These are phyloP conservation scores for Zymoseptoria tritici DNA, from an alignment of 2,329 filamentous ascomycete genomes.

Conservation along the genomic window DNA sequence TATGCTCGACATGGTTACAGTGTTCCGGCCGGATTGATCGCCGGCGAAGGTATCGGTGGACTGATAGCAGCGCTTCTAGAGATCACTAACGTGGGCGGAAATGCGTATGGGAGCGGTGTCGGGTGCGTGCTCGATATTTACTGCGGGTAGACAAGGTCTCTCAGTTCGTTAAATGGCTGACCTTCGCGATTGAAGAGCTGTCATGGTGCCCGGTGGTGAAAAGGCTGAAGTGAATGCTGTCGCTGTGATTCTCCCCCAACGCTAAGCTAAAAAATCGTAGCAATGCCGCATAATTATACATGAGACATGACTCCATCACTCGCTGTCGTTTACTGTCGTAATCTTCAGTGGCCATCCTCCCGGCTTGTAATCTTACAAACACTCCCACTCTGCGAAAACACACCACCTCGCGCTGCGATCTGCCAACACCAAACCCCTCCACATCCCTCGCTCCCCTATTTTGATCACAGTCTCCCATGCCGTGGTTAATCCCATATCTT, in stretches of 20 bases:
- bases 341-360: neutral
- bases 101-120: constrained; percentile 31
- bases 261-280: neutral
- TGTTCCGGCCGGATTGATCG: too few species aligned
- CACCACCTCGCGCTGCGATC: constrained; percentile 82
- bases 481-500: constrained; percentile 60
- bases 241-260: neutral
- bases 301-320: neutral
- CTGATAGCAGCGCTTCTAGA: constrained; percentile 15
- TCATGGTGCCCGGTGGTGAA: too few species aligned
- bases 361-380: constrained; percentile 30
- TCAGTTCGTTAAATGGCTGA: too few species aligned
- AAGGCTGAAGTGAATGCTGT: neutral
- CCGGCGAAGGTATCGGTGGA: too few species aligned
- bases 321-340: neutral
- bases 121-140: constrained; percentile 26
- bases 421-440: constrained; percentile 74
- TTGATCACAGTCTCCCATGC: constrained; percentile 90
- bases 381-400: constrained; percentile 84
- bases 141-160: constrained; percentile 2
- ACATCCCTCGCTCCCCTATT: constrained; percentile 72
- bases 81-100: constrained; percentile 32
- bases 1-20: too few species aligned
- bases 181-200: too few species aligned
- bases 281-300: neutral